Base-by-base conservation (phyloP, 441 rosid species). In the Pelargonium citronellum region DNA sequence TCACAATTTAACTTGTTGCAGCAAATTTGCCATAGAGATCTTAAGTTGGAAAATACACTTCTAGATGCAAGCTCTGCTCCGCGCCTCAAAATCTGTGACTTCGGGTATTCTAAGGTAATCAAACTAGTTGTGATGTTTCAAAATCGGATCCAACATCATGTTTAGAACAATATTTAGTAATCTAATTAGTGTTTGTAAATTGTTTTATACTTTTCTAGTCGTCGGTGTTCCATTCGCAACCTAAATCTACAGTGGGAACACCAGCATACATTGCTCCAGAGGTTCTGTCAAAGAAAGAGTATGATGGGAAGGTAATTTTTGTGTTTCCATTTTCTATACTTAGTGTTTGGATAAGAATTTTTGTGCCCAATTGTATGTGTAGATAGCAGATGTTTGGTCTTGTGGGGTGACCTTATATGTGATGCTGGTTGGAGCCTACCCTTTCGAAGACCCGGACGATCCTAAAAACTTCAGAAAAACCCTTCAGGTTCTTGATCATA, bases 371-470 rank as follows among this genome's bases (percentile, higher is more conserved):
- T 27, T 27, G 2, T 16, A 15, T 68, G 1, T 70, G 49, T 89
- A 95, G 99, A 83, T 95, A 79, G 99, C 99, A 15, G 99, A 95
- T 82, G 99, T 95, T 20, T 95, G 99, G 99, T 95, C 99, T 24
- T 95, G 99, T 71, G 99, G 99, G 10, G 99, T 95, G 72, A 95
- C 98, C 64, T 69, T 95, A 62, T 95, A 90, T 51, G 98, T 95
- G n/a, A 95, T 95, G 98, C 77, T 95, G 71, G 98, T 95, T 37
- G 99, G 99, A 75, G 97, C 99, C 16, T 95, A 92, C 79, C 98
- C 99, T 62, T 95, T 95, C 3, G 99, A 95, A 83, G 97, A 92
- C 75, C 99, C 97, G 0, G 94, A 87, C 9, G 99, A 95, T 69
- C 99, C 99, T 46, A 90, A 86, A 80, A 92, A 92, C 79, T 92